Conservation (phyloP, 768 basidiomycete genomes). For the Rhodosporidiobolus sp. region DNA sequence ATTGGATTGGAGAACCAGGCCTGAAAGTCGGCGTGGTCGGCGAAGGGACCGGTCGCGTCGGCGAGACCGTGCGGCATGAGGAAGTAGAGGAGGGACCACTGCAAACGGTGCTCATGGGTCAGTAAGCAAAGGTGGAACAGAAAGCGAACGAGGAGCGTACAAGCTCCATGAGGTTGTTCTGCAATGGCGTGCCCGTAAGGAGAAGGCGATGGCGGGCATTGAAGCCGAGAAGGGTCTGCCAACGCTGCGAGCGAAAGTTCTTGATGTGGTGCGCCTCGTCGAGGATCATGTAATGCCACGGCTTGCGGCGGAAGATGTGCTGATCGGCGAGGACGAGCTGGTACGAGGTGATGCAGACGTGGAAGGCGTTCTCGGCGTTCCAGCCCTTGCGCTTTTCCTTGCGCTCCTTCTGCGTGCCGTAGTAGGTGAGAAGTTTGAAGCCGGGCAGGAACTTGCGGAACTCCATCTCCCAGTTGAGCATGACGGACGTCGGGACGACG, state of each 20-base stretch:
- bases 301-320: conserved; percentile 43
- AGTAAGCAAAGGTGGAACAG: neutral
- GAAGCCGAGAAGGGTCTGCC: conserved; percentile 49
- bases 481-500: conserved; percentile 86
- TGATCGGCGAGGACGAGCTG: conserved; percentile 57
- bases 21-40: conserved; percentile 85
- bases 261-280: conserved; percentile 93
- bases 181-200: conserved; percentile 89
- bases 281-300: conserved; percentile 88
- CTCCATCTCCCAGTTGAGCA: conserved; percentile 46
- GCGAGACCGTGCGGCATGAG: conserved; percentile 71
- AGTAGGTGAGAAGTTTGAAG: conserved; percentile 83
- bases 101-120: neutral
- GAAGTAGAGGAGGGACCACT: conserved; percentile 90
- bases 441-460: conserved; percentile 53
- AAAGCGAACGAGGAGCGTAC: conserved; percentile 10
- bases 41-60: conserved; percentile 56
- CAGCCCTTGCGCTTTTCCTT: conserved; percentile 55
- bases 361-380: conserved; percentile 55
- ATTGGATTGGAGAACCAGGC: conserved; percentile 86
- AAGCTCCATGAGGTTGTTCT: conserved; percentile 79
- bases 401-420: conserved; percentile 78
- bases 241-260: conserved; percentile 66
- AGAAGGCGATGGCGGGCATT: conserved; percentile 89
- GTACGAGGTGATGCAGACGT: conserved; percentile 54